Percentiles rank a stretch among this genome's conserved stretches.
Conservation (phyloP, 2,329 filamentous ascomycete genomes). For the Colletotrichum falcatum region DNA sequence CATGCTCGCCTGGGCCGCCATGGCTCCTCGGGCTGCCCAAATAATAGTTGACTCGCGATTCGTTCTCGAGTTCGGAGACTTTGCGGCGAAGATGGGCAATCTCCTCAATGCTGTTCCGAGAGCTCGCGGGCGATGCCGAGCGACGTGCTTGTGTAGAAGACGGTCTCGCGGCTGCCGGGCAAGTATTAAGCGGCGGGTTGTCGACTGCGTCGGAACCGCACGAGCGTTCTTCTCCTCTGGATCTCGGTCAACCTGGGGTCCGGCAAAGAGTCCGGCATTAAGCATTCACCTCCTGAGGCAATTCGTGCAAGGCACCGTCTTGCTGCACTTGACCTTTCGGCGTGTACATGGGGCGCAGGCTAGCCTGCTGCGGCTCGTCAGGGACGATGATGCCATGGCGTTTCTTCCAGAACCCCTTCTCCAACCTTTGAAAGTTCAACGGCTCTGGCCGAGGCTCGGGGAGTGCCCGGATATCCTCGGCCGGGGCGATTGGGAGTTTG, state of each 20-base stretch:
- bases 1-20: neutral
- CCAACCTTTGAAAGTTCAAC: neutral
- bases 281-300: conserved; percentile 41
- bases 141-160: neutral
- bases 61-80: neutral
- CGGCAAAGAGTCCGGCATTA: neutral
- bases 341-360: conserved; percentile 44
- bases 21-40: neutral
- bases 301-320: conserved; percentile 45
- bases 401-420: neutral
- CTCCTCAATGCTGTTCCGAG: neutral
- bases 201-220: neutral
- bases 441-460: neutral
- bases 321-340: conserved; percentile 42
- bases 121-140: neutral
- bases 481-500: neutral
- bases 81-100: neutral
- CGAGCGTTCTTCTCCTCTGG: neutral
- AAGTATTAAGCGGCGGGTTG: neutral
- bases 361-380: conserved; percentile 21
- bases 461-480: neutral
- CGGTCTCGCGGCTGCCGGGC: neutral
- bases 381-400: conserved; percentile 1
- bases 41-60: neutral
- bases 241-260: neutral